A percentile compares a stretch with the other conserved stretches of the same genome.
phyloP scores from a whole-genome alignment of 495 filamentous ascomycete genomes.

The Bacidia gigantensis region DNA sequence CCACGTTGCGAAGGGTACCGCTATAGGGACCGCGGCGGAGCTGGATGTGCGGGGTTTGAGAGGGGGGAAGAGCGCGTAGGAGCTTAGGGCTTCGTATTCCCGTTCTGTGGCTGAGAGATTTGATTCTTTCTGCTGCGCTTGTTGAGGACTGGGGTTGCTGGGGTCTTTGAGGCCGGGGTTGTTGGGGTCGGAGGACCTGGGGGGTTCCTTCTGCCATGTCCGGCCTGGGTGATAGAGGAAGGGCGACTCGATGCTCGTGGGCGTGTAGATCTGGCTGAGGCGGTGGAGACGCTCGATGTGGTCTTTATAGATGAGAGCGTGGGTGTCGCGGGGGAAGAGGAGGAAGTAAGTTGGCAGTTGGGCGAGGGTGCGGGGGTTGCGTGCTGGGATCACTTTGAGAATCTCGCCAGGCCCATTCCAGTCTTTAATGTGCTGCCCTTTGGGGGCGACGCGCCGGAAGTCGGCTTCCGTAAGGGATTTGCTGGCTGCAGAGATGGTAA shows the following conservation, averaged over 20 bases:
- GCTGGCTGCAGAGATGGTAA: conserved; percentile 37
- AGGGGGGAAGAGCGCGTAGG: conserved; percentile 41
- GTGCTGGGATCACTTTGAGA: conserved; percentile 36
- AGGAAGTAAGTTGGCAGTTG: conserved; percentile 44
- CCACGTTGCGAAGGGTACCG: conserved; percentile 8
- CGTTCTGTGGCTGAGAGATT: too few species aligned
- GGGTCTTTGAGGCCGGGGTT: not conserved
- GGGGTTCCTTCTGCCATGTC: too few species aligned
- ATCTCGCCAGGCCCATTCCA: conserved; percentile 43
- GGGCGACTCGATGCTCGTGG: conserved; percentile 80
- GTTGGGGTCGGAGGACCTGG: not conserved
- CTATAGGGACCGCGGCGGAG: conserved; percentile 15
- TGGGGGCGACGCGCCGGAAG: conserved; percentile 46
- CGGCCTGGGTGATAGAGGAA: not conserved
- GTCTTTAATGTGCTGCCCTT: conserved; percentile 44
- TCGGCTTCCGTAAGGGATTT: conserved; percentile 44
- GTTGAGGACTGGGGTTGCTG: too few species aligned
- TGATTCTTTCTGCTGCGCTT: not conserved
- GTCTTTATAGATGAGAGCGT: conserved; percentile 40
- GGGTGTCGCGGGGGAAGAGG: conserved; percentile 41
- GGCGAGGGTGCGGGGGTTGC: conserved; percentile 38
- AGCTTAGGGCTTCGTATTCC: conserved; percentile 19
- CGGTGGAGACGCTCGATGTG: conserved; percentile 32
- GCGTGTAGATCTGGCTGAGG: conserved; percentile 69
- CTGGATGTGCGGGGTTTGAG: conserved; percentile 18